A percentile compares a stretch with the other conserved stretches of the same genome.
phyloP scores from a whole-genome alignment of 2,329 filamentous ascomycete species.

The Fusarium oligoseptatum region DNA sequence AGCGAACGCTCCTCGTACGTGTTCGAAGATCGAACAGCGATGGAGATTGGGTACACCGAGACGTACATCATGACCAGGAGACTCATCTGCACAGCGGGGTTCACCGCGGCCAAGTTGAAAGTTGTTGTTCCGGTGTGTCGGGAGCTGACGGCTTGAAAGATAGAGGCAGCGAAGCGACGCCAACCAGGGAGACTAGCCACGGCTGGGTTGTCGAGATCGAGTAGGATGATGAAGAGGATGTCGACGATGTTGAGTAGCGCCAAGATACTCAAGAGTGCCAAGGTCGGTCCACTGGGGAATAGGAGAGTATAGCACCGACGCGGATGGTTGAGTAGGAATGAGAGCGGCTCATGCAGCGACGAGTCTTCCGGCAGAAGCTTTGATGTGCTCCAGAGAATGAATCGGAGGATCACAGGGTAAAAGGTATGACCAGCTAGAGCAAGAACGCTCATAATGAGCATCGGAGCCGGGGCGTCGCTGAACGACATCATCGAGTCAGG shows the following conservation, averaged over 20 bases:
- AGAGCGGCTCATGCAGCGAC: slow-evolving; percentile 58
- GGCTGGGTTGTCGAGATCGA: slow-evolving; percentile 65
- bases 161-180: slow-evolving; percentile 65
- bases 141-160: slow-evolving; percentile 69
- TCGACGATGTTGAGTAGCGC: slow-evolving; percentile 67
- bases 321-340: slow-evolving; percentile 73
- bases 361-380: slow-evolving; percentile 58
- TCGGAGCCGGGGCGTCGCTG: slow-evolving; percentile 56
- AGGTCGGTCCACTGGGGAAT: slow-evolving; percentile 71
- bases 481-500: slow-evolving; percentile 67
- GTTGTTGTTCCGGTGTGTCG: slow-evolving; percentile 63
- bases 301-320: slow-evolving; percentile 73
- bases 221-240: slow-evolving; percentile 65
- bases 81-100: slow-evolving; percentile 68
- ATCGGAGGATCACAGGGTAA: slow-evolving; percentile 70
- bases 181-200: slow-evolving; percentile 60
- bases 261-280: slow-evolving; percentile 66
- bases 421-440: slow-evolving; percentile 67
- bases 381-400: slow-evolving; percentile 69
- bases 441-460: slow-evolving; percentile 63
- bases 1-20: slow-evolving; percentile 73
- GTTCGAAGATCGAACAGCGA: slow-evolving; percentile 71
- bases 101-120: slow-evolving; percentile 63
- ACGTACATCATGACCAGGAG: slow-evolving; percentile 77
- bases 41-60: slow-evolving; percentile 70